These are phyloP conservation scores for Suzukiozyma palmioleophila DNA, from an alignment of 1,139 yeast species.

Conservation along the genomic window DNA sequence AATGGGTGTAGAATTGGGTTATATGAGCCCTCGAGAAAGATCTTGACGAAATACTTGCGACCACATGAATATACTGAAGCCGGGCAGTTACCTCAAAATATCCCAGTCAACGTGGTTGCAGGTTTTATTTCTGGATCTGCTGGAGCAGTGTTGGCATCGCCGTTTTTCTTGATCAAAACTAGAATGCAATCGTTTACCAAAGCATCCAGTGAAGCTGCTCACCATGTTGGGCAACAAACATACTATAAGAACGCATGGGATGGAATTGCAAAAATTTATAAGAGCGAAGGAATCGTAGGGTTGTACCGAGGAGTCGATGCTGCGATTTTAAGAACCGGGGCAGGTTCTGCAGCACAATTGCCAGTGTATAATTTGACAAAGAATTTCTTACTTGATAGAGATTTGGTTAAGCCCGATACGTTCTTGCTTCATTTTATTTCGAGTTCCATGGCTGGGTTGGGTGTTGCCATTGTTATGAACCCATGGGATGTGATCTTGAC, in stretches of 20 bases:
- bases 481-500: constrained; percentile 96
- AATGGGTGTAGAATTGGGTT: constrained; percentile 93
- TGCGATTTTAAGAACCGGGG: constrained; percentile 89
- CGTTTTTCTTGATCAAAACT: constrained; percentile 86
- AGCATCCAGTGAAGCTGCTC: constrained; percentile 19
- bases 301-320: constrained; percentile 91
- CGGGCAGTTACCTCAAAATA: constrained; percentile 49
- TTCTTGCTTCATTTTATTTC: constrained; percentile 70
- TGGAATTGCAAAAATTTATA: constrained; percentile 61
- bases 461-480: constrained; percentile 93
- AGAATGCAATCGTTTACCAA: constrained; percentile 89
- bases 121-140: constrained; percentile 85
- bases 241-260: constrained; percentile 67
- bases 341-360: constrained; percentile 92
- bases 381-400: constrained; percentile 43
- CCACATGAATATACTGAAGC: constrained; percentile 42
- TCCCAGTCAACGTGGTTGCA: constrained; percentile 66
- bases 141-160: constrained; percentile 89
- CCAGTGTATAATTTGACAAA: constrained; percentile 88
- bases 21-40: constrained; percentile 79
- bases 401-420: constrained; percentile 56
- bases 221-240: constrained; percentile 87
- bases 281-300: constrained; percentile 71
- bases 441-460: constrained; percentile 79
- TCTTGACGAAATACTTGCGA: constrained; percentile 51